A percentile compares a stretch with the other conserved stretches of the same genome.
Conservation (phyloP, 192 early-diverging fungal genomes). For the Powellomyces hirtus region DNA sequence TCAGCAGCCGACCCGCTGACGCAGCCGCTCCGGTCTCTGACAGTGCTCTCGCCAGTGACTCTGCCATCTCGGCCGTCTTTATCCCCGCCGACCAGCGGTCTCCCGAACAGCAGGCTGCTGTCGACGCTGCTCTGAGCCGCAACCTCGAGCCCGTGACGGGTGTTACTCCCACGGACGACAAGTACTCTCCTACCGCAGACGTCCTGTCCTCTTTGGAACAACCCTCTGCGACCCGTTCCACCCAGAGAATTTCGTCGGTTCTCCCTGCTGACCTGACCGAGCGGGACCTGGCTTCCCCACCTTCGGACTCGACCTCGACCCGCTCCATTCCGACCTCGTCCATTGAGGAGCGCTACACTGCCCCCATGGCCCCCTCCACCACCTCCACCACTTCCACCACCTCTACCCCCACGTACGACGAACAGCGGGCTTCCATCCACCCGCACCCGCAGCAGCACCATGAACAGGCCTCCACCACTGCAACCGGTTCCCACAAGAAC, state of each 20-base stretch:
- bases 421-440: not conserved
- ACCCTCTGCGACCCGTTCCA: not conserved
- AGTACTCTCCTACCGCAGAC: slow-evolving; percentile 10
- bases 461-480: not conserved
- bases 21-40: no score
- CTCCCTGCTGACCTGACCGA: slow-evolving; percentile 13
- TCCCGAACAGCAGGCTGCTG: slow-evolving; percentile 18
- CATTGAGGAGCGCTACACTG: slow-evolving; percentile 5
- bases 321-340: slow-evolving; percentile 22
- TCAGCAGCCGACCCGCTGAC: no score
- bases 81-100: slow-evolving; percentile 19
- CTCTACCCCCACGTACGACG: not conserved
- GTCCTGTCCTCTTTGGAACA: not conserved
- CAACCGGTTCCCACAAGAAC: not conserved
- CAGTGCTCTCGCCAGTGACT: slow-evolving; percentile 10
- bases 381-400: not conserved
- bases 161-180: not conserved
- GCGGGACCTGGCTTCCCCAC: slow-evolving; percentile 6
- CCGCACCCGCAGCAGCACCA: not conserved
- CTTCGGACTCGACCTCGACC: slow-evolving; percentile 18
- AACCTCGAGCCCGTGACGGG: not conserved
- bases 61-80: slow-evolving; percentile 13
- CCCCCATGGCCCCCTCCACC: not conserved
- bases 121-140: slow-evolving; percentile 11
- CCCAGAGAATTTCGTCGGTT: not conserved